Base-by-base conservation (phyloP, 108 stramenopile species). In the Discostella stelligeroides region DNA sequence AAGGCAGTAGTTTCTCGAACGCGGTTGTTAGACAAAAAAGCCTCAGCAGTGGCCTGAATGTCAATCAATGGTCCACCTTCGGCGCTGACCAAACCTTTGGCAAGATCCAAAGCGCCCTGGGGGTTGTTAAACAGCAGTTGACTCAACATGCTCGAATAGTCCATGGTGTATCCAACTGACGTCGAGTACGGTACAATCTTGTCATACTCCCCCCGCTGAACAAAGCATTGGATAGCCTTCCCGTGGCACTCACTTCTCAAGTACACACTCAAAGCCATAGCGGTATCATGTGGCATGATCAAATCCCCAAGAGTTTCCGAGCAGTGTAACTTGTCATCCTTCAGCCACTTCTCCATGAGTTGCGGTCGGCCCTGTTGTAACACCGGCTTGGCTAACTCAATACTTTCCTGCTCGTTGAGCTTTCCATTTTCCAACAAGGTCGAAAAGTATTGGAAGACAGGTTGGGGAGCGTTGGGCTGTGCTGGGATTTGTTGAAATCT, bases 291-390 rank as follows among this genome's bases (percentile, higher is more conserved):
- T 24, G 89, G 88, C 85, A 96, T 92, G 60, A 99, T 93, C 46
- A 99, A 82, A 81, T 99, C 99, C 48, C 99, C 99, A 37, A 99
- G 90, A 18, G 81, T 66, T 79, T 98, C 98, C 20, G 96, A 96
- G 60, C 91, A 91, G 66, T 90, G 85, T 30, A 98, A 80, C 85
- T 97, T 95, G 72, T 98, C 95, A 68, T 99, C 99, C 68, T 93
- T 97, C 62, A 99, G 87, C 99, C 99, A 99, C 75, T 98, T 99
- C 87, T 99, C 98, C 82, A 99, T 85, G 40, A 99, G 86, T 68
- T 95, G 94, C 6, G 92, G 84, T 38, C 98, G 90, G 42, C 93
- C 91, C 89, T 99, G 98, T 61, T 88, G 90, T 57, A 99, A 75
- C 23, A 98, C 98, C 15, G 97, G 97, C 67, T 90, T 92, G 53